Conservation (phyloP, 2,329 filamentous ascomycete species). For the Madurella fahalii region DNA sequence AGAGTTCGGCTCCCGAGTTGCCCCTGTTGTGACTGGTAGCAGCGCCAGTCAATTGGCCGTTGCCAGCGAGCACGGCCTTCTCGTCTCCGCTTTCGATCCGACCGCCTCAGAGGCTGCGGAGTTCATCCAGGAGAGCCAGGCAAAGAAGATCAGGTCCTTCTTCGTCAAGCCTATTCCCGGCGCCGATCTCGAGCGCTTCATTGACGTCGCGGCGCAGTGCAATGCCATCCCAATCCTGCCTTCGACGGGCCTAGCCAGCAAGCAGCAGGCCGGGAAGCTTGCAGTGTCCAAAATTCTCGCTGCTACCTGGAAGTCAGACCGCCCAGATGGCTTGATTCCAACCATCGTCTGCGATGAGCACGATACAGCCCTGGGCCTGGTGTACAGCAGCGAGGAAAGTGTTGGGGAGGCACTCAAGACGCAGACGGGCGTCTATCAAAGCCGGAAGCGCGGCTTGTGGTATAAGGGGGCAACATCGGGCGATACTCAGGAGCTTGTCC, state of each 20-base stretch:
- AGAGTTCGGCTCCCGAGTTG: slow-evolving; percentile 54
- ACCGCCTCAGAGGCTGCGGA: slow-evolving; percentile 37
- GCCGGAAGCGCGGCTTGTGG: slow-evolving; percentile 91
- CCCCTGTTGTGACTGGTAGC: slow-evolving; percentile 43
- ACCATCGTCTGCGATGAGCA: slow-evolving; percentile 89
- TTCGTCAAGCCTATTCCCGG: slow-evolving; percentile 50
- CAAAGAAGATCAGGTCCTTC: slow-evolving; percentile 43
- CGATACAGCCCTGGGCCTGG: slow-evolving; percentile 78
- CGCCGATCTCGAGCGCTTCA: slow-evolving; percentile 43
- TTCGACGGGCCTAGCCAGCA: slow-evolving; percentile 64
- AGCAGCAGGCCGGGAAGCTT: slow-evolving; percentile 56
- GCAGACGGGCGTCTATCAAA: slow-evolving; percentile 82
- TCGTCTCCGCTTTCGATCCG: slow-evolving; percentile 51
- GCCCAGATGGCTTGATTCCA: slow-evolving; percentile 76
- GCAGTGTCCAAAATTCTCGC: slow-evolving; percentile 69
- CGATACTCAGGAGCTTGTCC: slow-evolving; percentile 84
- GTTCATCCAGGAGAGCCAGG: slow-evolving; percentile 44
- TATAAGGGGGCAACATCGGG: slow-evolving; percentile 94
- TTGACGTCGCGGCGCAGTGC: slow-evolving; percentile 46
- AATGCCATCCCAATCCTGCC: slow-evolving; percentile 70
- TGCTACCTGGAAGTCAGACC: slow-evolving; percentile 73
- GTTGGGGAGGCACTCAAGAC: slow-evolving; percentile 81
- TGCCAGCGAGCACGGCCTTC: slow-evolving; percentile 45
- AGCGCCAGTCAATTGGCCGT: slow-evolving; percentile 23
- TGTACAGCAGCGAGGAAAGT: slow-evolving; percentile 92